Base-by-base conservation (phyloP, 352 stramenopile genomes). In the Globisporangium nagaii region DNA sequence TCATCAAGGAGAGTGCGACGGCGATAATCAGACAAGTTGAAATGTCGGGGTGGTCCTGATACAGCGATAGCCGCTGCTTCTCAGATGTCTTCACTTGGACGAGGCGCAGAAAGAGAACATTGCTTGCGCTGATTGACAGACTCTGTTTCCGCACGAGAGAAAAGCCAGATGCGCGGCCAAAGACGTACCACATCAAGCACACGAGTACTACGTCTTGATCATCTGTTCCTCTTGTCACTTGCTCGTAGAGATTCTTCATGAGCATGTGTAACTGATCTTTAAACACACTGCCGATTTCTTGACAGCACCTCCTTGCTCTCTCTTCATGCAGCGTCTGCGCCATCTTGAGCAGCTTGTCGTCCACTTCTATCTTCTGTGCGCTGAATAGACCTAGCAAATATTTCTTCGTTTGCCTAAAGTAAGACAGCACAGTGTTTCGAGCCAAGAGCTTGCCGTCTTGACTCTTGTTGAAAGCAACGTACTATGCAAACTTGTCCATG, bases 151-250 rank as follows among this genome's bases (percentile, higher is more conserved):
- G 42, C 2, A 58, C 36, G 22, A 62, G 58, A 3, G 30, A 34
- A 1, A 68, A 31, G 17, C 57, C 47, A 1, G 31, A 62, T 5
- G 36, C 51, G 12, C 56, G 45, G 0, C 59, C 59, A 30, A 71
- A 60, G 4, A 47, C 20, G 20, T 61, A 63, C 55, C 55, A 63
- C 43, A 65, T 53, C 0, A 65, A 10, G 0, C 53, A 53, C 10
- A 66, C 22, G 5, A 63, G 19, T 3, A 47, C 53, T 5, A 60
- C 56, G 19, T 72, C 60, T 36, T 72, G 56, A n/a, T 72, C 63
- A 20, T 66, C 47, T 1, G 43, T 47, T 4, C 27, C 6, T 1
- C 19, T 55, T 10, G 17, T 20, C 1, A 53, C 39, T 15, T 53
- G 56, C 22, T 43, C 43, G 28, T 13, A 43, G 20, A 34, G 12